Base-by-base conservation (phyloP, 371 early-diverging fungal species). In the Dichotomocladium elegans region DNA sequence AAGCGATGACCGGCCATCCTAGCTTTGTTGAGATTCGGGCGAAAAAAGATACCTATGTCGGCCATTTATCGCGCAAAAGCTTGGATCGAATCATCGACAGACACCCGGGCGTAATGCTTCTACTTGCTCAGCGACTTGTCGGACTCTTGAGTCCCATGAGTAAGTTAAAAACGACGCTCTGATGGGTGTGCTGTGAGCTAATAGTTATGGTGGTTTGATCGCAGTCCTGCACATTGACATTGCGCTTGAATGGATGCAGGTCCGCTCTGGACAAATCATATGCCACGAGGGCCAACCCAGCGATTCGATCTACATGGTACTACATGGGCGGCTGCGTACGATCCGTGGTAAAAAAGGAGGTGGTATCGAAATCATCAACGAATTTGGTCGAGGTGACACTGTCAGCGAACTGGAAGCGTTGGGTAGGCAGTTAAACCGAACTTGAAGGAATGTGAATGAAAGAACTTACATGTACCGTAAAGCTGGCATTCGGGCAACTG, bases 331-430 rank as follows among this genome's bases (percentile, higher is more conserved):
- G 48, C 76, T 96, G 57, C 85, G 99, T 35, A 85, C 90, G 0
- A 93, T 95, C 41, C 69, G 66, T 22, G 89, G 89, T 41, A 73
- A 74, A 27, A 80, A 80, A 10, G 80, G 80, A 29, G 78, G 81
- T 12, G 75, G 74, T 15, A 81, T 93, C 41, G 87, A 91, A 42
- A 92, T 96, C 41, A 45, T 93, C n/a, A 89, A 82, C 29, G 99
- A 98, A 74, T 93, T 89, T 63, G 95, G 97, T 51, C 91, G 89
- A 55, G 93, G 93, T 28, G 95, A 98, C 53, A 89, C 91, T 25
- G 89, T 98, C 0, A 97, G 99, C 41, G 99, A 98, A 70, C 68
- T 94, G 27, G 96, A 95, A 62, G 92, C 96, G n/a, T 68, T 98
- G 43, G 86, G 77, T 77, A 75, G 57, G 66, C 43, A 37, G 10